Evolutionary conservation across 257 asterid genomes (phyloP), one percentile per base, ranked within the genome.

Genomic region (Vinca minor): DNA sequence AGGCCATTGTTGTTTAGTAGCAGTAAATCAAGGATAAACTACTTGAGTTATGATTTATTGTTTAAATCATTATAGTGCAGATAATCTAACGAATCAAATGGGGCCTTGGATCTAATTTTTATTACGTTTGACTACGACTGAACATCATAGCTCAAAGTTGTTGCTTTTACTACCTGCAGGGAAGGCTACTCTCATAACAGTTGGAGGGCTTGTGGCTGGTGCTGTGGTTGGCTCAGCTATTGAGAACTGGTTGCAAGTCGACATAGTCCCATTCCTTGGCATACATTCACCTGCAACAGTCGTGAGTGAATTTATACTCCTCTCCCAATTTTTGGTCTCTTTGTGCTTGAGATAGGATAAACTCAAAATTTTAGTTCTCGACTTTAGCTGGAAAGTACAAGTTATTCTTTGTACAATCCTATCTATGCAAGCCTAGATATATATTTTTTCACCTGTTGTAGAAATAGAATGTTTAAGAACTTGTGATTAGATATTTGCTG

Each of bases 121-220:
- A 12, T 11, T 17, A 55, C 23, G 31, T 50, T 23, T 50, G 2
- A 18, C 5, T 39, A 25, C 46, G 2, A 26, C 64, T 18, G 12
- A 39, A 32, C 17, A 31, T 14, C 26, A 35, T 36, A 32, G 32
- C 42, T 55, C 47, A 36, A 46, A 46, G 44, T 34, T 46, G 20
- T 64, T 12, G 32, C 36, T 36, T 36, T 17, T 47, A 4, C 70
- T 41, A 59, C 59, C 44, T 80, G 70, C 95, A 93, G 99, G 99
- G 73, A 90, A 90, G 77, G 99, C 99, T 62, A 77, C 86, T n/a
- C 64, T 87, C 8, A 79, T 94, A 38, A 90, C 97, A 12, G 75
- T 94, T 57, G 99, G 99, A 63, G 97, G 97, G 72, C 95, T 94
- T 11, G 95, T 88, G 61, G 95, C 92, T 39, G 99, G 99, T 68